A percentile compares a stretch with the other conserved stretches of the same genome.
phyloP scores from a whole-genome alignment of 495 filamentous ascomycete genomes.

The Hyaloscypha hepaticicola region DNA sequence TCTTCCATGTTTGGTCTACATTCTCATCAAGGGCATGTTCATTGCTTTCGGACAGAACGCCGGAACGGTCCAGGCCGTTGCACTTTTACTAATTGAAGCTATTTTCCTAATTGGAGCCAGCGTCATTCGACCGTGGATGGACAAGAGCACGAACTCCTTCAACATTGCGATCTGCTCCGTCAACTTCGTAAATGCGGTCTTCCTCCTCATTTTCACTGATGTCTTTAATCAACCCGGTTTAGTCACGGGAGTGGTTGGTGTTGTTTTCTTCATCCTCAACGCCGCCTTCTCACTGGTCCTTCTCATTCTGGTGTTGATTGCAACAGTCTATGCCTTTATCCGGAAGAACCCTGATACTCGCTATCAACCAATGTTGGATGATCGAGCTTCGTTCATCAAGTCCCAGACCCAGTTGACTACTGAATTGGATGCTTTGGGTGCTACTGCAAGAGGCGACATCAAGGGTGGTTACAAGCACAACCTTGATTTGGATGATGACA shows the following conservation, averaged over 20 bases:
- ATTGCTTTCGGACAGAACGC: constrained; percentile 76
- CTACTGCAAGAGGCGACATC: constrained; percentile 82
- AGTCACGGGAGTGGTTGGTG: constrained; percentile 90
- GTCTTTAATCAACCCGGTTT: constrained; percentile 82
- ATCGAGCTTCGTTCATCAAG: constrained; percentile 97
- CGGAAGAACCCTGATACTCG: constrained; percentile 95
- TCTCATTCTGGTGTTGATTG: constrained; percentile 82
- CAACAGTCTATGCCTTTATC: constrained; percentile 77
- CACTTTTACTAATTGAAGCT: constrained; percentile 82
- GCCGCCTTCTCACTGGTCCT: constrained; percentile 84
- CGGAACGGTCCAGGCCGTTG: constrained; percentile 80
- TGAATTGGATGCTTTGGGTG: constrained; percentile 90
- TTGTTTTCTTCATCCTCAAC: constrained; percentile 91
- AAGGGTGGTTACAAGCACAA: constrained; percentile 65
- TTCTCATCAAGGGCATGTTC: constrained; percentile 86
- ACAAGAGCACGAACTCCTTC: constrained; percentile 97
- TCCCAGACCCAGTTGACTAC: constrained; percentile 86
- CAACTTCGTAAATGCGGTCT: constrained; percentile 89
- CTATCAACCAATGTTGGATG: constrained; percentile 96
- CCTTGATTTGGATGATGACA: constrained; percentile 75
- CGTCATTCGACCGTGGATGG: constrained; percentile 93
- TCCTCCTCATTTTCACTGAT: constrained; percentile 79
- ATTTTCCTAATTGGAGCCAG: constrained; percentile 73
- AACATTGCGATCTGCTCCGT: constrained; percentile 89
- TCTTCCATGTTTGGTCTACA: constrained; percentile 76